Percentiles rank a stretch among this genome's conserved stretches.
Conservation (phyloP, 176 grass and related monocot genomes). For the Triticum monococcum region DNA sequence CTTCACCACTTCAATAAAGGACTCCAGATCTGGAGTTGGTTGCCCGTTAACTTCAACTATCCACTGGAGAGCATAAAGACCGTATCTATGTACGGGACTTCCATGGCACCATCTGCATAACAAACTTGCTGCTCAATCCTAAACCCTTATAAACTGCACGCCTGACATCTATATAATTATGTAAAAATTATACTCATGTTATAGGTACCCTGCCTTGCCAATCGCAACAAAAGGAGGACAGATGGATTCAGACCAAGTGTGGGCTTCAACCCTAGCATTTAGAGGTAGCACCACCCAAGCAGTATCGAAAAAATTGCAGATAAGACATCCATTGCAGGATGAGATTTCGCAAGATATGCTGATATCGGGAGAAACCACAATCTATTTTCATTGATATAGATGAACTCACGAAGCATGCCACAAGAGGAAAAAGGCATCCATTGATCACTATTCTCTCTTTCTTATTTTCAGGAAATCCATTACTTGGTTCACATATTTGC, state of each 20-base stretch:
- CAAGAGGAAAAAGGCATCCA: slow-evolving; percentile 1
- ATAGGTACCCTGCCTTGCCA: not conserved
- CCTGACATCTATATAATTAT: not conserved
- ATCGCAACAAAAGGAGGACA: not conserved
- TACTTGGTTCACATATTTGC: slow-evolving; percentile 1
- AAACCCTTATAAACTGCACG: not conserved
- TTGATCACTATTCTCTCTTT: not conserved
- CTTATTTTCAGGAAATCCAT: not conserved
- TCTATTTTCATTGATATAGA: not conserved
- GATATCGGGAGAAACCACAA: not conserved
- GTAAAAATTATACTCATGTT: not conserved
- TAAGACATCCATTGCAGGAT: not conserved
- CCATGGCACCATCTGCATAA: slow-evolving; percentile 96
- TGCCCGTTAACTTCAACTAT: slow-evolving; percentile 95
- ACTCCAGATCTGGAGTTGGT: slow-evolving; percentile 78
- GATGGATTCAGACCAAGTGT: not conserved
- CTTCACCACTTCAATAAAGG: slow-evolving; percentile 82
- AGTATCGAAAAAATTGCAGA: not conserved
- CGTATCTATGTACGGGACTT: slow-evolving; percentile 96
- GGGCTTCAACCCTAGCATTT: not conserved
- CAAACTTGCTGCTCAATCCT: slow-evolving; percentile 15
- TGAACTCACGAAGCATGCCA: not conserved
- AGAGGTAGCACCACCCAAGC: not conserved
- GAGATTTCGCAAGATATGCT: slow-evolving; percentile 2
- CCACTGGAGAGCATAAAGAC: slow-evolving; percentile 98